Conservation (phyloP, 2,329 filamentous ascomycete species). For the Chaetomiaceae sp. region DNA sequence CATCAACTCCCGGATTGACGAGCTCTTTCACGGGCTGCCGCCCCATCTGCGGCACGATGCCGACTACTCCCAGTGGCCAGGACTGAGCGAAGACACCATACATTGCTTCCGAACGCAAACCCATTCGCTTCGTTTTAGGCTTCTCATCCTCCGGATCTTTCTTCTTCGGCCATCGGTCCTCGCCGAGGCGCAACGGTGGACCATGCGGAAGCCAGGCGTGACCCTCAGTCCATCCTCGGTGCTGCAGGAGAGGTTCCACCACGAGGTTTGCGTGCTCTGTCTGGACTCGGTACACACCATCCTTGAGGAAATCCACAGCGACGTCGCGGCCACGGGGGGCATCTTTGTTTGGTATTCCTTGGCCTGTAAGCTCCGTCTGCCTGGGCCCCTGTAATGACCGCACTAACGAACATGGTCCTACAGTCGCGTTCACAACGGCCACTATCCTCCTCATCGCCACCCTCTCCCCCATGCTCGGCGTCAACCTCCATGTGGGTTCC, state of each 20-base stretch:
- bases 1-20: conserved; percentile 16
- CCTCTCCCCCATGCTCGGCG: conserved; percentile 13
- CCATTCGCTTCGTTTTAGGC: conserved; percentile 6
- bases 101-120: conserved; percentile 9
- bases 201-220: not conserved
- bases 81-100: conserved; percentile 4
- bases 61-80: conserved; percentile 4
- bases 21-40: conserved; percentile 8
- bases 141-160: conserved; percentile 9
- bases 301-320: conserved; percentile 13
- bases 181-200: conserved; percentile 16
- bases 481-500: conserved; percentile 13
- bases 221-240: not conserved
- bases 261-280: conserved; percentile 14
- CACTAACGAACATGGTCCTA: not conserved
- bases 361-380: conserved; percentile 11
- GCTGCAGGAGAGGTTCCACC: conserved; percentile 12
- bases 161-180: conserved; percentile 18
- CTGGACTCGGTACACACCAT: conserved; percentile 13
- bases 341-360: conserved; percentile 20
- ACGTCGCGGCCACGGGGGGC: not conserved
- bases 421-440: conserved; percentile 19
- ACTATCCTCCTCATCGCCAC: conserved; percentile 20
- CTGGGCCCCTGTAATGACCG: not conserved
- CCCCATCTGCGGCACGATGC: conserved; percentile 9